Evolutionary conservation across 1,139 yeast genomes (phyloP).

Genomic region (Yamadazyma atmosphaerica): DNA sequence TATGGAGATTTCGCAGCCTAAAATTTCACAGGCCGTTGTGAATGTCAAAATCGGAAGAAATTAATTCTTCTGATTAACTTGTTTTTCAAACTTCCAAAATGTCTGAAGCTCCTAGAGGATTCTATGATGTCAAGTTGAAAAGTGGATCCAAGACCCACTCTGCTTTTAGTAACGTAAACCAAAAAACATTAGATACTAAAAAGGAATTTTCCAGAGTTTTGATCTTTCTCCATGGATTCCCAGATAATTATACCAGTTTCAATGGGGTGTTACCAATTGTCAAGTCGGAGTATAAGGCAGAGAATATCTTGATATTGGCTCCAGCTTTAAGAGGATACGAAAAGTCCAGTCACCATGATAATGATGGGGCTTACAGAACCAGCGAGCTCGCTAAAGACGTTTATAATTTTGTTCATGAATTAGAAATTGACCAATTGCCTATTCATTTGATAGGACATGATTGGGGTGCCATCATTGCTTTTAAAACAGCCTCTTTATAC

Average conservation of each 20-base stretch:
- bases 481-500: conserved; percentile 35
- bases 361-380: conserved; percentile 24
- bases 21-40: background rate
- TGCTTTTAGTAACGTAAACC: conserved; percentile 12
- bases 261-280: conserved; percentile 26
- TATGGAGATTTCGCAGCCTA: no score
- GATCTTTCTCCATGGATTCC: conserved; percentile 44
- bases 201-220: conserved; percentile 28
- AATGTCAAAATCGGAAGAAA: no score
- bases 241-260: conserved; percentile 38
- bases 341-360: conserved; percentile 30
- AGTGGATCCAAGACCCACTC: conserved; percentile 13
- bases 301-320: conserved; percentile 29
- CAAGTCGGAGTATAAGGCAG: conserved; percentile 17
- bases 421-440: conserved; percentile 21
- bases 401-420: conserved; percentile 29
- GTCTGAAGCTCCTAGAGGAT: conserved; percentile 1
- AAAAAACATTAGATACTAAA: conserved; percentile 3
- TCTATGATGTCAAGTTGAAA: conserved; percentile 5
- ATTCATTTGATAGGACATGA: conserved; percentile 48
- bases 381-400: conserved; percentile 38
- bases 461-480: conserved; percentile 47
- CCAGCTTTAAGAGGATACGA: conserved; percentile 48
- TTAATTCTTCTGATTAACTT: no score
- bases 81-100: background rate